A percentile compares a stretch with the other conserved stretches of the same genome.
Evolutionary conservation across 179 eudicot species (phyloP).

Genomic region (Gypsophila paniculata): DNA sequence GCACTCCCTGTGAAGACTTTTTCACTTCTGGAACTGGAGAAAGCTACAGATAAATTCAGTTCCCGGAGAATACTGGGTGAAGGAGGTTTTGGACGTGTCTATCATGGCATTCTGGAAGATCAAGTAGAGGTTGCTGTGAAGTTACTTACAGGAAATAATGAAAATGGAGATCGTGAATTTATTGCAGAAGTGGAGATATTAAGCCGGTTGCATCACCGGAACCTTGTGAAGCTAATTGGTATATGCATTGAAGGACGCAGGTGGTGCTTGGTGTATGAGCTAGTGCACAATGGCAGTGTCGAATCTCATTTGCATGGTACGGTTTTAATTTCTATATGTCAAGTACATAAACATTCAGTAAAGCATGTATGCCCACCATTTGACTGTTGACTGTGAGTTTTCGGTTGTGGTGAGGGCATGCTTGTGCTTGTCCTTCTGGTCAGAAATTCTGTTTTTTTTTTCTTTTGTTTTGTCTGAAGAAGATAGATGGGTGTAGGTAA

Average conservation of each 20-base stretch:
- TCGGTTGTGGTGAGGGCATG: not conserved
- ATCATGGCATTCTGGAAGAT: slow-evolving; percentile 75
- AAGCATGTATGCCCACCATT: not conserved
- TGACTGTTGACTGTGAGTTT: not conserved
- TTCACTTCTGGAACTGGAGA: slow-evolving; percentile 67
- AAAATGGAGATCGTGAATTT: slow-evolving; percentile 81
- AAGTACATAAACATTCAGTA: not conserved
- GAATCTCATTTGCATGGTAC: slow-evolving; percentile 97
- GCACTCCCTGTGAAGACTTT: slow-evolving; percentile 78
- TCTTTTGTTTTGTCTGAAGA: not conserved
- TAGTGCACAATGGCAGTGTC: slow-evolving; percentile 88
- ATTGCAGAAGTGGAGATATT: slow-evolving; percentile 94
- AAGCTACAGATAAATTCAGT: slow-evolving; percentile 80
- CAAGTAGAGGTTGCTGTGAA: slow-evolving; percentile 81
- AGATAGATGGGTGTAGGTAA: too few relatives aligned
- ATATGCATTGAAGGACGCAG: slow-evolving; percentile 75
- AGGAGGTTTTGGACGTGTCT: slow-evolving; percentile 98
- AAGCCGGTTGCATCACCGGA: slow-evolving; percentile 93
- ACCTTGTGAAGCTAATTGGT: slow-evolving; percentile 87
- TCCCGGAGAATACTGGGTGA: slow-evolving; percentile 71
- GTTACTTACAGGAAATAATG: slow-evolving; percentile 73
- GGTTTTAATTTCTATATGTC: slow-evolving; percentile 9
- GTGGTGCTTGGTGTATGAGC: slow-evolving; percentile 91
- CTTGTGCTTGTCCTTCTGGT: not conserved
- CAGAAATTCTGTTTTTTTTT: not conserved